Percentiles rank a stretch among this genome's conserved stretches.
These are phyloP conservation scores for Ambrosia artemisiifolia DNA, from an alignment of 129 eudicot genomes.

Conservation along the genomic window DNA sequence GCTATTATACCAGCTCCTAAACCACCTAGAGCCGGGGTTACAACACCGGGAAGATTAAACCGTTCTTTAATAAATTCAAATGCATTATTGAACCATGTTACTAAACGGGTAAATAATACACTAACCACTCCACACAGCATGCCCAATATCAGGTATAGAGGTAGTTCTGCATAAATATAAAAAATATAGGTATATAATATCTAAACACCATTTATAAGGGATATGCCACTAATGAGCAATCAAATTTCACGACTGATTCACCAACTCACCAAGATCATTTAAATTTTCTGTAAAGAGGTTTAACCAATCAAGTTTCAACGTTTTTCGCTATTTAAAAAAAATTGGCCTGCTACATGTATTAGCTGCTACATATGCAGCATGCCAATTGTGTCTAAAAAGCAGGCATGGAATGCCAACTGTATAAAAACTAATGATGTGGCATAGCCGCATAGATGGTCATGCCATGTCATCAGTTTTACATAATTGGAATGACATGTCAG, in stretches of 20 bases:
- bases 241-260: not conserved
- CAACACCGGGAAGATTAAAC: slow-evolving; percentile 77
- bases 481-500: too few relatives aligned
- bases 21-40: slow-evolving; percentile 93
- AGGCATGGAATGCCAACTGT: too few relatives aligned
- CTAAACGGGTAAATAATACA: slow-evolving; percentile 78
- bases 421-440: too few relatives aligned
- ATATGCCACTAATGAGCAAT: not conserved
- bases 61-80: slow-evolving; percentile 76
- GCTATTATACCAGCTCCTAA: slow-evolving; percentile 95
- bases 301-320: not conserved
- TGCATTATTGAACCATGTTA: slow-evolving; percentile 60
- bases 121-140: slow-evolving; percentile 99
- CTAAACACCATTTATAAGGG: not conserved
- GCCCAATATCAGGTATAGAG: slow-evolving; percentile 85
- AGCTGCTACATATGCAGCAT: not conserved
- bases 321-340: not conserved
- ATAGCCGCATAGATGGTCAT: too few relatives aligned
- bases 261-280: not conserved
- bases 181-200: not conserved
- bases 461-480: too few relatives aligned
- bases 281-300: not conserved
- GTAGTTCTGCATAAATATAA: slow-evolving; percentile 60
- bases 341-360: not conserved
- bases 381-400: not conserved